phyloP scores from a whole-genome alignment of 164 flowering plant species.

The Nelumbo lutea region DNA sequence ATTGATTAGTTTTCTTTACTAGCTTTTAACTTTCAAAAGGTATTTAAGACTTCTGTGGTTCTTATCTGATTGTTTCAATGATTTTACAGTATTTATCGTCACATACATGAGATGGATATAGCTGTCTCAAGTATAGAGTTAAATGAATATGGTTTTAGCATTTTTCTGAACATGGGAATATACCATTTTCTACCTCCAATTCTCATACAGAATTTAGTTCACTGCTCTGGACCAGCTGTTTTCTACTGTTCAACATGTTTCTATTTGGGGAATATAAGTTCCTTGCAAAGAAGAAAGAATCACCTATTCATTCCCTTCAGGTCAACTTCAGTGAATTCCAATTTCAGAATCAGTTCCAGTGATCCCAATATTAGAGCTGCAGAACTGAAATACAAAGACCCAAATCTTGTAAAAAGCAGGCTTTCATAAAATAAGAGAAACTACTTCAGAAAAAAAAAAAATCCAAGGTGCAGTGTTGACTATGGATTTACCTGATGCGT shows the following conservation, averaged over 20 bases:
- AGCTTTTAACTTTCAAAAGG: too few relatives aligned
- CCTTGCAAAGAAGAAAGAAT: slow-evolving; percentile 86
- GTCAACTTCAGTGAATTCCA: slow-evolving; percentile 52
- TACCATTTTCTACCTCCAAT: slow-evolving; percentile 80
- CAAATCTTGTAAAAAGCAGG: slow-evolving; percentile 51
- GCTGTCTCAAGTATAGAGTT: too few relatives aligned
- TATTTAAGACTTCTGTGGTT: too few relatives aligned
- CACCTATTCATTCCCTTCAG: slow-evolving; percentile 64
- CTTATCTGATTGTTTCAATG: too few relatives aligned
- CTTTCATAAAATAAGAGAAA: slow-evolving; percentile 65
- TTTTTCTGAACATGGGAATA: slow-evolving; percentile 33
- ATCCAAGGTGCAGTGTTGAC: slow-evolving; percentile 52
- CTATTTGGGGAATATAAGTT: slow-evolving; percentile 82
- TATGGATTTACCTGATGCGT: slow-evolving; percentile 26
- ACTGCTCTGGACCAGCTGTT: slow-evolving; percentile 83
- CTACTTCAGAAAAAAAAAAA: slow-evolving; percentile 31
- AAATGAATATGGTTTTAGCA: too few relatives aligned
- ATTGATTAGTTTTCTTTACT: too few relatives aligned
- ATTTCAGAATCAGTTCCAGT: slow-evolving; percentile 29
- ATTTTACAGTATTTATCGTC: too few relatives aligned
- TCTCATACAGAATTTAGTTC: slow-evolving; percentile 58
- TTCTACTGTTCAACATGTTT: slow-evolving; percentile 72
- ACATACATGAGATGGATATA: too few relatives aligned
- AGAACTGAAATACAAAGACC: slow-evolving; percentile 67
- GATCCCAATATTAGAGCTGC: slow-evolving; percentile 12